Conservation (phyloP, 768 basidiomycete genomes). For the Phlebiopsis gigantea region DNA sequence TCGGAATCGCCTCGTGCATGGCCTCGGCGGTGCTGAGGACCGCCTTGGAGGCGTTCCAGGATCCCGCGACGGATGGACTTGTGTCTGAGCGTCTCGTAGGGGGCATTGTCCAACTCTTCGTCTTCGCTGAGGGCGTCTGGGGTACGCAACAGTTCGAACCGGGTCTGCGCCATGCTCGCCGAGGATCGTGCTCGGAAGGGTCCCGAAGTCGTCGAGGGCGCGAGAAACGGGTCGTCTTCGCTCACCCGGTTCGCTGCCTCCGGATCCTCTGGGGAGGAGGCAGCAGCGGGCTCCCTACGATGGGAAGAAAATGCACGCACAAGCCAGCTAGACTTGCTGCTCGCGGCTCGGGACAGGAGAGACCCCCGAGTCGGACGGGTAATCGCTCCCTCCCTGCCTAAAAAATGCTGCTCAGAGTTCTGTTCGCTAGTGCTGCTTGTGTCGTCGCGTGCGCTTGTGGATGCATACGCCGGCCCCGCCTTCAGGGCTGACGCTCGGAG, state of each 20-base stretch:
- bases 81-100: constrained; percentile 43
- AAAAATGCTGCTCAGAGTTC: background rate
- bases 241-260: background rate
- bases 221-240: constrained; percentile 15
- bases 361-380: background rate
- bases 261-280: background rate
- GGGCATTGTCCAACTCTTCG: constrained; percentile 25
- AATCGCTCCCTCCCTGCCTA: constrained; percentile 7
- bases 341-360: background rate
- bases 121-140: constrained; percentile 17
- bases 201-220: background rate
- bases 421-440: background rate
- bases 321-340: constrained; percentile 12
- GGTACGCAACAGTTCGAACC: constrained; percentile 1
- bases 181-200: background rate
- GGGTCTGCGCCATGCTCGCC: background rate
- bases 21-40: constrained; percentile 22
- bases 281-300: constrained; percentile 1
- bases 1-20: constrained; percentile 17
- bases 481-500: constrained; percentile 12
- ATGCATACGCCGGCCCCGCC: constrained; percentile 25
- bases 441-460: constrained; percentile 1
- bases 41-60: constrained; percentile 30
- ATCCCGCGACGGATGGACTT: constrained; percentile 50
- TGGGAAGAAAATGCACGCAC: constrained; percentile 11